These are phyloP conservation scores for Eremochloa ophiuroides DNA, from an alignment of 176 grass and related monocot species.

Conservation along the genomic window DNA sequence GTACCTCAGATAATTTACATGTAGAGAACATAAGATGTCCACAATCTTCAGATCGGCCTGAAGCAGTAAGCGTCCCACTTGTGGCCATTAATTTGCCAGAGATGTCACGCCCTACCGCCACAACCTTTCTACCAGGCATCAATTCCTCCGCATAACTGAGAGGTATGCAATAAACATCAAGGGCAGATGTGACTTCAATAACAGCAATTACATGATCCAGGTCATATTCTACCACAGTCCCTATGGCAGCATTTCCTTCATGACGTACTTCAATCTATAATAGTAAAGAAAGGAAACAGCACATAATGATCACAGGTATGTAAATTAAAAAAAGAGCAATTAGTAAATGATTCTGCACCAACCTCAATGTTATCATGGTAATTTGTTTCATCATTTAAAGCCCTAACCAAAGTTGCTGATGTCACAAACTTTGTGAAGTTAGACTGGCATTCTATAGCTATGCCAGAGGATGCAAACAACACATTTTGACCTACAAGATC, in stretches of 20 bases:
- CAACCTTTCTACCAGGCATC: background rate
- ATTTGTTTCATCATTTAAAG: background rate
- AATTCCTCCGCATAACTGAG: background rate
- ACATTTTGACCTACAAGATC: background rate
- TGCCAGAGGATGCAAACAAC: constrained; percentile 24
- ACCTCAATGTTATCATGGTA: background rate
- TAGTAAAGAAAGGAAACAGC: too few species aligned
- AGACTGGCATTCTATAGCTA: background rate
- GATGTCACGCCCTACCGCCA: background rate
- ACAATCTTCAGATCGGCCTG: background rate
- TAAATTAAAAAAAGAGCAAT: background rate
- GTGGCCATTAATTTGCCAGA: constrained; percentile 8
- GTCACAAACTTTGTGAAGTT: constrained; percentile 20
- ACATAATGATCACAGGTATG: background rate
- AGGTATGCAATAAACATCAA: background rate
- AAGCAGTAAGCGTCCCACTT: background rate
- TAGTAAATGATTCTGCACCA: background rate
- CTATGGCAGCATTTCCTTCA: background rate
- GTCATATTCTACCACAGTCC: background rate
- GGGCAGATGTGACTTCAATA: background rate
- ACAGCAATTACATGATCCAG: background rate
- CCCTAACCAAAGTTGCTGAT: constrained; percentile 11
- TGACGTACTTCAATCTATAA: background rate
- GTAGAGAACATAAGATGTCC: background rate
- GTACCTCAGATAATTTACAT: constrained; percentile 17